These are phyloP conservation scores for Coniochaeta sp. DNA, from an alignment of 2,329 filamentous ascomycete genomes.

Conservation along the genomic window DNA sequence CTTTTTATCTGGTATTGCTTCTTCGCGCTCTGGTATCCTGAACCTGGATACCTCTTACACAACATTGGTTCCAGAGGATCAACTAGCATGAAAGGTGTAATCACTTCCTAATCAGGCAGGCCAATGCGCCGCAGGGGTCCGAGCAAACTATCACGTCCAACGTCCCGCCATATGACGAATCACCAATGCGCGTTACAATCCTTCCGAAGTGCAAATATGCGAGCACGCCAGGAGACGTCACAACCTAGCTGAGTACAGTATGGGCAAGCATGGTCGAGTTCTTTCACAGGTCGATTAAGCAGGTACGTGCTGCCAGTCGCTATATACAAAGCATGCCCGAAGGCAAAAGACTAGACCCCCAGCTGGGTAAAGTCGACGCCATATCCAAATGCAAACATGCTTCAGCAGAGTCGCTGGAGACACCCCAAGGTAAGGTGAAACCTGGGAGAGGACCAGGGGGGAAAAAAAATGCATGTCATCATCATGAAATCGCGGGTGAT, in stretches of 20 bases:
- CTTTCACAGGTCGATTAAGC: neutral
- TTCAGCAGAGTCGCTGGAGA: neutral
- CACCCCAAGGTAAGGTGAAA: neutral
- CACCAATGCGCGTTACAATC: too few species aligned
- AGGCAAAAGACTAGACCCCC: neutral
- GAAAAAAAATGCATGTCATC: neutral
- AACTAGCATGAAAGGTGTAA: neutral
- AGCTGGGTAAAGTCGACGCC: neutral
- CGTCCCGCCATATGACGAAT: too few species aligned
- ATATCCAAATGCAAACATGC: neutral
- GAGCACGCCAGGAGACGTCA: neutral
- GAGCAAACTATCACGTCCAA: neutral
- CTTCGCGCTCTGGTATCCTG: too few species aligned
- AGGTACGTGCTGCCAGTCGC: neutral
- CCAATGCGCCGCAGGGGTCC: neutral
- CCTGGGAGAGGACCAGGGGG: neutral
- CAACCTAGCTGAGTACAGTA: neutral
- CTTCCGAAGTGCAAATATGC: too few species aligned
- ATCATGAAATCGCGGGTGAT: neutral
- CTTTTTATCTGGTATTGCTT: neutral
- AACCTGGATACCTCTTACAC: too few species aligned
- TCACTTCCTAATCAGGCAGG: neutral
- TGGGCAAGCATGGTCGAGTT: neutral
- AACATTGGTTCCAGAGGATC: neutral
- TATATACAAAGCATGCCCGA: neutral